Evolutionary conservation across 225 moss, liverwort and hornwort species (phyloP), one percentile per base, ranked within the genome.

Genomic region (Marchantia paleacea): DNA sequence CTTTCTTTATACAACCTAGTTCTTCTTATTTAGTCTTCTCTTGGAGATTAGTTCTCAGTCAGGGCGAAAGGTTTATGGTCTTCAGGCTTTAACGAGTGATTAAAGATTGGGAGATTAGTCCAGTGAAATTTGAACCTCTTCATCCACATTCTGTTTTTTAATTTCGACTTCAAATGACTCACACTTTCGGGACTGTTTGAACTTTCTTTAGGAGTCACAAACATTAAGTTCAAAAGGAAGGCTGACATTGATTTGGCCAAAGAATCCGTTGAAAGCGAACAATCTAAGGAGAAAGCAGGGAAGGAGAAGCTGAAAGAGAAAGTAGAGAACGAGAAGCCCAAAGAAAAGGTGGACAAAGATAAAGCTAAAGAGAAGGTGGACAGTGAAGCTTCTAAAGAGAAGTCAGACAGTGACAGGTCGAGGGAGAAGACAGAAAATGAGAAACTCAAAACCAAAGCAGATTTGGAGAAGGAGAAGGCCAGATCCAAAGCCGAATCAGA

Each of bases 221-320:
- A 51, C 53, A 75, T 82, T 48, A 87, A 78, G 80, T 19, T 84
- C 4, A 87, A 84, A 80, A 82, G 84, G 65, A 80, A 71, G 77
- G 64, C 73, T 7, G 82, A 82, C 48, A 73, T 72, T 31, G 31
- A 68, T 0, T 55, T 54, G 14, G 55, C 7, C 0, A 81, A 79
- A 70, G 78, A 78, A 16, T 7, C n/a, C 25, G 51, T 25, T 7
- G 79, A 79, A 11, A 57, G 29, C 19, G 69, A 79, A 10, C 52
- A 70, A 30, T 31, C 69, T 15, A 79, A 70, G 26, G 81, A 80
- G 52, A 87, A 71, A 50, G 60, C 13, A 15, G 75, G 51, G 50
- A 62, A 49, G 26, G 78, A 78, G 26, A 77, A 66, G 64, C 13
- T 39, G 2, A 79, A 55, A 47, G 81, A 77, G 65, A 72, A 55